These are phyloP conservation scores for Phytophthora constricta DNA, from an alignment of 352 stramenopile species.

Conservation along the genomic window DNA sequence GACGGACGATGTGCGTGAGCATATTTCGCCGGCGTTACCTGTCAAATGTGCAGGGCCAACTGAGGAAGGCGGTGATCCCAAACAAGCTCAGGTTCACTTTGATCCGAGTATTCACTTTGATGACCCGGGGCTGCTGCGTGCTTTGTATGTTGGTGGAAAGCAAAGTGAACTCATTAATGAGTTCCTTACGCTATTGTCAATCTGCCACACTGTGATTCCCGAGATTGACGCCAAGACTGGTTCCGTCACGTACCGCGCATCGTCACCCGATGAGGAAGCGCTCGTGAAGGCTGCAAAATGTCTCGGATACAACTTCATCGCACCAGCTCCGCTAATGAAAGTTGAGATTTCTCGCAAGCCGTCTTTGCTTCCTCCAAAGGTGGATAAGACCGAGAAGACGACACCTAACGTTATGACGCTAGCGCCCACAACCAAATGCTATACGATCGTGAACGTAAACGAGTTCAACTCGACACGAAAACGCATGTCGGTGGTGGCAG, in stretches of 20 bases:
- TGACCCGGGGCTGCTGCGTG: conserved; percentile 46
- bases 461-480: conserved; percentile 95
- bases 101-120: conserved; percentile 65
- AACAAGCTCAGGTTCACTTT: conserved; percentile 55
- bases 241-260: conserved; percentile 51
- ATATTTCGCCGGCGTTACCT: conserved; percentile 3
- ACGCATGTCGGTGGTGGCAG: conserved; percentile 96
- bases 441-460: conserved; percentile 80
- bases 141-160: conserved; percentile 42
- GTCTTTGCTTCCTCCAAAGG: conserved; percentile 28
- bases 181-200: conserved; percentile 62
- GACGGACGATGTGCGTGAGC: conserved; percentile 27
- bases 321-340: conserved; percentile 54
- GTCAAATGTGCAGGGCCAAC: background rate
- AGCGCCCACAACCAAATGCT: conserved; percentile 31
- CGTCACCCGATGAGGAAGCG: conserved; percentile 73
- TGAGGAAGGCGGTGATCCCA: conserved; percentile 22
- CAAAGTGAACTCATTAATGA: conserved; percentile 55
- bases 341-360: conserved; percentile 57
- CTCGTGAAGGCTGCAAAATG: conserved; percentile 69
- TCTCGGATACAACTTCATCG: conserved; percentile 66
- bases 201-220: conserved; percentile 75
- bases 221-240: conserved; percentile 70
- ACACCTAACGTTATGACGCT: conserved; percentile 13
- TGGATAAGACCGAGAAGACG: conserved; percentile 5